Base-by-base conservation (phyloP, 2,329 filamentous ascomycete genomes). In the Fusarium hostae region DNA sequence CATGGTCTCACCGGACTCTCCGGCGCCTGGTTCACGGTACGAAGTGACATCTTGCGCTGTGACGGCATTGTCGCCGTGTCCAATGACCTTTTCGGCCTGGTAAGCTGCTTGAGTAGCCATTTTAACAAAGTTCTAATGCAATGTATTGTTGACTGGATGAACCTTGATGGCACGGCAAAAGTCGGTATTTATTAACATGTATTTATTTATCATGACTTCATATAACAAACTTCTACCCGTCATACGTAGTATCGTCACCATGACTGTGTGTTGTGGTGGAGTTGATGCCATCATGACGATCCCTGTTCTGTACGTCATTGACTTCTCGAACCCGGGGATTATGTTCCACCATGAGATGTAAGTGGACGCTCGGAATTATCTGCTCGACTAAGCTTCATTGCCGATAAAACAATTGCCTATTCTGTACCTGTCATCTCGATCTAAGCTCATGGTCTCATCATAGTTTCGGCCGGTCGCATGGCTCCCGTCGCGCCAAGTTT, bases 21-120 rank as follows among this genome's bases (percentile, higher is more conserved):
- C 83, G 3, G 81, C 84, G 10, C 83, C 83, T 9, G 81, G 74
- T 30, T 77, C 44, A 26, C 66, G 58, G 62, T 92, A 92, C 72
- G 90, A 90, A 66, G 87, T 84, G 51, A 95, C 84, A 76, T 96
- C 90, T 69, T 95, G 93, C 20, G 86, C 82, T 2, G 89, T 92
- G 57, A 86, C 84, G 22, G 90, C 86, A 75, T 91, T 91, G 73
- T 88, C 85, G 73, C 83, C 86, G 77, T 95, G 92, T 55, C 92
- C 92, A 51, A 95, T 78, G 54, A 81, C 82, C 82, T 91, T 88
- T 78, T 96, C 94, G 59, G 81, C 87, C 62, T 87, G 78, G 66
- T 88, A 88, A 51, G 93, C 93, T 81, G 89, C 91, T 85, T 92
- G 90, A 58, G 89, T 69, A 59, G 72, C 48, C 75, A 74, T 73